Percentiles rank a stretch among this genome's conserved stretches.
Evolutionary conservation across 1,284 basidiomycete species (phyloP).

Genomic region (Naganishia cerealis): DNA sequence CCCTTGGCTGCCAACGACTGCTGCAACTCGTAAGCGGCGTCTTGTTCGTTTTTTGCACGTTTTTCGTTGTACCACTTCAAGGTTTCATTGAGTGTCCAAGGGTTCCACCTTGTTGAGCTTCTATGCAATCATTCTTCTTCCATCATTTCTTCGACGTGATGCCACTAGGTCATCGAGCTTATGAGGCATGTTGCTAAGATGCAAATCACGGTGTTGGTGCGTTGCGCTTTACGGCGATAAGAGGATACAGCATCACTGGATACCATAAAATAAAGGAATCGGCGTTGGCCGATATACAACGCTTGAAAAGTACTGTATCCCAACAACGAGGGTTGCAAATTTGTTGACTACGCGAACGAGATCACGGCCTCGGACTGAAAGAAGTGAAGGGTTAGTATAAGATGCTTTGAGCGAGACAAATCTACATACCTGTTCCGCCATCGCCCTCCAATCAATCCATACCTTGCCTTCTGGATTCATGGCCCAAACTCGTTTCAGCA

Average conservation of each 20-base stretch:
- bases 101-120: neutral
- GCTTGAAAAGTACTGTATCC: neutral
- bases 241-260: neutral
- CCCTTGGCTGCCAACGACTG: constrained; percentile 10
- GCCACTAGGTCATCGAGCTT: neutral
- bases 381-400: neutral
- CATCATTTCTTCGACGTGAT: neutral
- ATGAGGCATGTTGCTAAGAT: neutral
- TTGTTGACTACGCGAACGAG: constrained; percentile 10
- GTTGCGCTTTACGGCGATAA: neutral
- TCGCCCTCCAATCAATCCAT: constrained; percentile 32
- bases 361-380: constrained; percentile 20
- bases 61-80: neutral
- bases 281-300: constrained; percentile 1
- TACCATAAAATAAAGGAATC: neutral
- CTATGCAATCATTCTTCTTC: neutral
- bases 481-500: constrained; percentile 26
- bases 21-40: neutral
- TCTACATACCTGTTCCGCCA: constrained; percentile 21
- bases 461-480: constrained; percentile 20
- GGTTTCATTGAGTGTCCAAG: neutral
- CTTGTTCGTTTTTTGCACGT: neutral
- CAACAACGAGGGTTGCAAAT: neutral
- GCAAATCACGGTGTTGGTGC: neutral
- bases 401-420: neutral